A percentile compares a stretch with the other conserved stretches of the same genome.
Evolutionary conservation across 495 filamentous ascomycete genomes (phyloP).

Genomic region (Penicillium herquei): DNA sequence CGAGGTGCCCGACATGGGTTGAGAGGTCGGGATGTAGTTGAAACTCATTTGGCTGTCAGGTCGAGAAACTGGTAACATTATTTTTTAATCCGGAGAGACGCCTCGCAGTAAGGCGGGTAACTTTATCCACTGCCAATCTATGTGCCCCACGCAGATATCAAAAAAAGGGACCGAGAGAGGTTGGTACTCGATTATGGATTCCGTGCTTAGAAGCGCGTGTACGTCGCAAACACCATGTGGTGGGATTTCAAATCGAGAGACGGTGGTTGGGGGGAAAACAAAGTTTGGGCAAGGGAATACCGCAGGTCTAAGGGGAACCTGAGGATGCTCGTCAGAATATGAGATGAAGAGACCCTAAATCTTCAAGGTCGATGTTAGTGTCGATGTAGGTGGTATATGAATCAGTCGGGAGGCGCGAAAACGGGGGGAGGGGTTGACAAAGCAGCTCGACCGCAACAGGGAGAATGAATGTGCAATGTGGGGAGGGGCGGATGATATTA

Average conservation of each 20-base stretch:
- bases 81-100: slow-evolving; percentile 42
- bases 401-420: not conserved
- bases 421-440: slow-evolving; percentile 25
- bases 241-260: slow-evolving; percentile 1
- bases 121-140: slow-evolving; percentile 22
- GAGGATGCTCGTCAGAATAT: not conserved
- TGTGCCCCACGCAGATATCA: slow-evolving; percentile 7
- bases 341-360: not conserved
- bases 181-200: slow-evolving; percentile 5
- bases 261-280: not conserved
- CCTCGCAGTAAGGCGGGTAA: slow-evolving; percentile 24
- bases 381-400: slow-evolving; percentile 1
- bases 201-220: slow-evolving; percentile 11
- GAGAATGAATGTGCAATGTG: slow-evolving; percentile 1
- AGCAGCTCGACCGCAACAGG: slow-evolving; percentile 4
- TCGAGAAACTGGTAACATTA: slow-evolving; percentile 83
- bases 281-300: not conserved
- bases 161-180: slow-evolving; percentile 11
- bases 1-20: slow-evolving; percentile 79
- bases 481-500: not conserved
- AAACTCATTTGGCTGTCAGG: slow-evolving; percentile 72
- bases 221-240: slow-evolving; percentile 17
- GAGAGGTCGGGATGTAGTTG: slow-evolving; percentile 71
- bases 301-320: not conserved
- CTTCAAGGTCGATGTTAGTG: slow-evolving; percentile 5